phyloP scores from a whole-genome alignment of 2,329 filamentous ascomycete genomes.

The Escovopsis sp. region DNA sequence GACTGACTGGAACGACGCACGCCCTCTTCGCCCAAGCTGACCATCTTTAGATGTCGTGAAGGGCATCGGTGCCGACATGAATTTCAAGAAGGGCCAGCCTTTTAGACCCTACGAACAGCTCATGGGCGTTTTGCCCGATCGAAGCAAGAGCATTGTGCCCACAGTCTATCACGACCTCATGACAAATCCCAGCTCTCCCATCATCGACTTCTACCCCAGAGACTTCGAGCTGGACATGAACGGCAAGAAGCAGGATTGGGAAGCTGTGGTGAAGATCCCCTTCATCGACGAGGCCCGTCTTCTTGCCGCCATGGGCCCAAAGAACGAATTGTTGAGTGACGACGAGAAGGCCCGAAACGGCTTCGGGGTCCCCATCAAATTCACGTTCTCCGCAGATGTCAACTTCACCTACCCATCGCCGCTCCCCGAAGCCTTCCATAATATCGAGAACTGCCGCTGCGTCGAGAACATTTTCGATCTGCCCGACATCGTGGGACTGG shows the following conservation, averaged over 20 bases:
- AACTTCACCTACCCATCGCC: slow-evolving; percentile 81
- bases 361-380: slow-evolving; percentile 87
- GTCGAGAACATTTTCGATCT: slow-evolving; percentile 94
- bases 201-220: slow-evolving; percentile 93
- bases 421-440: slow-evolving; percentile 77
- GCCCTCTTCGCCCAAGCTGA: slow-evolving; percentile 12
- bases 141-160: slow-evolving; percentile 94
- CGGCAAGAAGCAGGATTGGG: slow-evolving; percentile 99
- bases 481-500: slow-evolving; percentile 78
- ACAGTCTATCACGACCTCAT: slow-evolving; percentile 78
- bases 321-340: slow-evolving; percentile 60
- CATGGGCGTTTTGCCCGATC: slow-evolving; percentile 94
- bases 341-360: slow-evolving; percentile 74
- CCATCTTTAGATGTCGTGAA: slow-evolving; percentile 60
- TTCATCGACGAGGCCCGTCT: slow-evolving; percentile 91
- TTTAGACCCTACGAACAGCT: slow-evolving; percentile 93
- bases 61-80: slow-evolving; percentile 71
- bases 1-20: slow-evolving; percentile 3
- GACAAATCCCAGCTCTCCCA: slow-evolving; percentile 79
- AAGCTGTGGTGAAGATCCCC: slow-evolving; percentile 96
- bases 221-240: slow-evolving; percentile 99
- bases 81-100: slow-evolving; percentile 87
- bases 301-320: slow-evolving; percentile 71
- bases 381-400: slow-evolving; percentile 64
- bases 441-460: slow-evolving; percentile 74